These are phyloP conservation scores for Aureobasidium zeae DNA, from an alignment of 2,329 filamentous ascomycete genomes.

Conservation along the genomic window DNA sequence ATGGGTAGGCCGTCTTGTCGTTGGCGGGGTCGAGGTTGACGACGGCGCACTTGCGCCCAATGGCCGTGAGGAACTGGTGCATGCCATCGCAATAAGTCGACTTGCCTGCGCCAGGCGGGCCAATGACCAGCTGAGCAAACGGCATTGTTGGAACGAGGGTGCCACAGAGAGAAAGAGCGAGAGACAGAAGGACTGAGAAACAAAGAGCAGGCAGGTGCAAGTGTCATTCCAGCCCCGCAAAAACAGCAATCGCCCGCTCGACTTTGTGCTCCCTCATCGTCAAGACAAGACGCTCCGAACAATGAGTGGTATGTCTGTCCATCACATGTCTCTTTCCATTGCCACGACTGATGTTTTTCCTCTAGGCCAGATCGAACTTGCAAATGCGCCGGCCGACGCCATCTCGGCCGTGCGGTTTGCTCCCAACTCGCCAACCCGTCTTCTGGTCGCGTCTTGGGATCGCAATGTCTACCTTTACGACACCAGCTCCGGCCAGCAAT, in stretches of 20 bases:
- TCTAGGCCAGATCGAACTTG: conserved; percentile 63
- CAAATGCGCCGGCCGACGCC: conserved; percentile 73
- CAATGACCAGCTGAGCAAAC: conserved; percentile 32
- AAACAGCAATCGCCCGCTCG: not conserved
- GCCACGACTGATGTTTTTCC: not conserved
- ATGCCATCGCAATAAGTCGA: conserved; percentile 98
- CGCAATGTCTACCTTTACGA: conserved; percentile 86
- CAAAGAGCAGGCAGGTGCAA: not conserved
- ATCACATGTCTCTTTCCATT: not conserved
- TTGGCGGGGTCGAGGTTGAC: conserved; percentile 97
- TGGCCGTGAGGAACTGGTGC: conserved; percentile 95
- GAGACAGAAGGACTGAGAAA: not conserved
- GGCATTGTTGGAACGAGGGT: conserved; percentile 19
- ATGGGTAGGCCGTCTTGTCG: conserved; percentile 80
- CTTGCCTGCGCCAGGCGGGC: conserved; percentile 92
- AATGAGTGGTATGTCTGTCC: not conserved
- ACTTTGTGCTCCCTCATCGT: not conserved
- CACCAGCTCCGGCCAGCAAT: conserved; percentile 42
- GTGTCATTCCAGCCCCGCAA: conserved; percentile 9
- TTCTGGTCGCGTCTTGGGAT: conserved; percentile 95
- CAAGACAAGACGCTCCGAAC: not conserved
- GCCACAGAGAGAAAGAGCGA: not conserved
- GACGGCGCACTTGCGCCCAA: conserved; percentile 87
- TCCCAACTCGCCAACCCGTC: conserved; percentile 59
- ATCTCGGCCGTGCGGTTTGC: conserved; percentile 84